These are phyloP conservation scores for Letharia columbiana DNA, from an alignment of 495 filamentous ascomycete species.

Conservation along the genomic window DNA sequence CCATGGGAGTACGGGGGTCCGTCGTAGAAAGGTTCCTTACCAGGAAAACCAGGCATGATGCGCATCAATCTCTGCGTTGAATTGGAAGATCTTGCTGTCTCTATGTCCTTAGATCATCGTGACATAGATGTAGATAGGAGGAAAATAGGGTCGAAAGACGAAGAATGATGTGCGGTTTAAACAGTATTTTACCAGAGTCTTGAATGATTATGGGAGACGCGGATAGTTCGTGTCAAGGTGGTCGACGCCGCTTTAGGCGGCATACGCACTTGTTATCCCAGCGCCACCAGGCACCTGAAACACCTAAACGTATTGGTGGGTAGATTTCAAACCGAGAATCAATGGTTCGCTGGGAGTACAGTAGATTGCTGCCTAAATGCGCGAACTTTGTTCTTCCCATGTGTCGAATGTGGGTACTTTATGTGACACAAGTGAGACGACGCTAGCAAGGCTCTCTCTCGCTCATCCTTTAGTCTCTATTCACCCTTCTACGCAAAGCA, in stretches of 20 bases:
- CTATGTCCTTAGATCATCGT: neutral
- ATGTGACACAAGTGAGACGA: no score
- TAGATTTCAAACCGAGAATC: no score
- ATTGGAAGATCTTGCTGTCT: neutral
- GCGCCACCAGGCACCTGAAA: no score
- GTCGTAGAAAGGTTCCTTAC: conserved; percentile 5
- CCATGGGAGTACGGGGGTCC: neutral
- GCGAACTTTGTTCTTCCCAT: no score
- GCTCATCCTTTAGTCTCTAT: no score
- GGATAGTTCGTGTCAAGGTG: neutral
- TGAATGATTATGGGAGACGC: neutral
- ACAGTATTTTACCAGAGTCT: neutral
- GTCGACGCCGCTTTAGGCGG: no score
- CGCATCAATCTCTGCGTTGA: neutral
- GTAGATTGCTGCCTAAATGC: no score
- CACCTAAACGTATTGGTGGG: no score
- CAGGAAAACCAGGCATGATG: conserved; percentile 19
- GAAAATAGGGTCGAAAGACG: neutral
- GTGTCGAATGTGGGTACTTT: neutral
- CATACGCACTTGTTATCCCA: no score
- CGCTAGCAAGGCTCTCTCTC: no score
- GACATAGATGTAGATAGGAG: neutral
- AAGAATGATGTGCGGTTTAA: neutral
- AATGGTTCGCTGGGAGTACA: no score
- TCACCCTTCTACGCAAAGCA: no score